Evolutionary conservation across 2,329 filamentous ascomycete genomes (phyloP).

Genomic region (Verticillium isaacii): DNA sequence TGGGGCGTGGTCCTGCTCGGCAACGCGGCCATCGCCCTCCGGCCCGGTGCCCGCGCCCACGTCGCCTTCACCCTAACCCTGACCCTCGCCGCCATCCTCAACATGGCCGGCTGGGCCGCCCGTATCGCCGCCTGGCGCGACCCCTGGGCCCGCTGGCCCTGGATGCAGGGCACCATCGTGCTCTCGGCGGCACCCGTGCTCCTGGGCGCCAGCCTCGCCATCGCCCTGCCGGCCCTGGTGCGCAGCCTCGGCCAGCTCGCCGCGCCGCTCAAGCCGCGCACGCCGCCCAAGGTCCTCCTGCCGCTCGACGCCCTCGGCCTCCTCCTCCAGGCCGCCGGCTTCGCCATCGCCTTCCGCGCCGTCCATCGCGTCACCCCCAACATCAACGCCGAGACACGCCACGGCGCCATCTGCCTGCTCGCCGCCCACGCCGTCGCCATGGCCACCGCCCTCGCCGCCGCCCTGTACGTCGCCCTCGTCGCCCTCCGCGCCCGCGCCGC

Average conservation of each 20-base stretch:
- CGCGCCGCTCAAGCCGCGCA: conserved; percentile 17
- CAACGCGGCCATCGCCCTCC: conserved; percentile 11
- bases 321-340: conserved; percentile 19
- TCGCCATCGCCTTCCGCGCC: conserved; percentile 20
- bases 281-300: conserved; percentile 19
- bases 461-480: conserved; percentile 17
- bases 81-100: conserved; percentile 17
- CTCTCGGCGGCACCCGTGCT: conserved; percentile 22
- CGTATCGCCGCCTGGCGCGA: conserved; percentile 16
- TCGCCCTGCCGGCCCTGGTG: conserved; percentile 18
- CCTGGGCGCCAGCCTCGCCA: conserved; percentile 23
- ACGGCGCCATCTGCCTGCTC: conserved; percentile 17
- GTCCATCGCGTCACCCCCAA: conserved; percentile 3
- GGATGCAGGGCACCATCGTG: conserved; percentile 16
- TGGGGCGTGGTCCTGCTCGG: conserved; percentile 13
- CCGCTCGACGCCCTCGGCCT: conserved; percentile 19
- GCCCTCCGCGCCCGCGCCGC: conserved; percentile 4
- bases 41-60: conserved; percentile 10
- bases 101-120: conserved; percentile 17
- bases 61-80: conserved; percentile 16
- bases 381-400: conserved; percentile 3
- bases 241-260: conserved; percentile 21
- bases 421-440: conserved; percentile 20
- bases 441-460: conserved; percentile 16
- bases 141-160: conserved; percentile 18